phyloP scores from a whole-genome alignment of 495 filamentous ascomycete species.

The Lasiosphaeria hispida region DNA sequence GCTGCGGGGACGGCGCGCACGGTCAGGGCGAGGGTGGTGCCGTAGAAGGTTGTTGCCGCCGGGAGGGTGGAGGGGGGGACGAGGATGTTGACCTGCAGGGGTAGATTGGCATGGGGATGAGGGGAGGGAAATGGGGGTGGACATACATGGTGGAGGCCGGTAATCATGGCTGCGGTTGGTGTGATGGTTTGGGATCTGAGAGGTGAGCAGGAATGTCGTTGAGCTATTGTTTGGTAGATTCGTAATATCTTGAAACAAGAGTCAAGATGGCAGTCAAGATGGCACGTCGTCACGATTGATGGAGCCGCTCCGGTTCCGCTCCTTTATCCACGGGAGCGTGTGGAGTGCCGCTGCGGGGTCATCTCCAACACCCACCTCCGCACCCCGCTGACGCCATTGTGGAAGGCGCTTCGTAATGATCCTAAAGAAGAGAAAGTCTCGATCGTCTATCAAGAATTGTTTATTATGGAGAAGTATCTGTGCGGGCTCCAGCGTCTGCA shows the following conservation, averaged over 20 bases:
- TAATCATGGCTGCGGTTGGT: conserved; percentile 46
- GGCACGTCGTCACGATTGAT: neutral
- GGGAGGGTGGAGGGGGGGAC: conserved; percentile 54
- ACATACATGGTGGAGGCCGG: conserved; percentile 52
- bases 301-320: neutral
- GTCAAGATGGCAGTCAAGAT: neutral
- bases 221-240: neutral
- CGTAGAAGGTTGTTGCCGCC: conserved; percentile 56
- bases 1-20: conserved; percentile 49
- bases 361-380: neutral
- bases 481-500: too few relatives aligned
- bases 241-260: neutral
- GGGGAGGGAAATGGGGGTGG: neutral
- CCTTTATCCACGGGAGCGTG: too few relatives aligned
- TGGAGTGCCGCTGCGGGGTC: conserved; percentile 4
- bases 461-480: too few relatives aligned
- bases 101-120: neutral
- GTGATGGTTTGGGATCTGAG: neutral
- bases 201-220: neutral
- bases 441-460: too few relatives aligned
- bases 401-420: neutral
- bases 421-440: neutral
- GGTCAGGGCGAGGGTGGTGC: conserved; percentile 50
- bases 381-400: conserved; percentile 12
- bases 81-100: conserved; percentile 50